Percentiles rank a stretch among this genome's conserved stretches.
phyloP scores from a whole-genome alignment of 352 stramenopile genomes.

The Aphanomyces stellatus region DNA sequence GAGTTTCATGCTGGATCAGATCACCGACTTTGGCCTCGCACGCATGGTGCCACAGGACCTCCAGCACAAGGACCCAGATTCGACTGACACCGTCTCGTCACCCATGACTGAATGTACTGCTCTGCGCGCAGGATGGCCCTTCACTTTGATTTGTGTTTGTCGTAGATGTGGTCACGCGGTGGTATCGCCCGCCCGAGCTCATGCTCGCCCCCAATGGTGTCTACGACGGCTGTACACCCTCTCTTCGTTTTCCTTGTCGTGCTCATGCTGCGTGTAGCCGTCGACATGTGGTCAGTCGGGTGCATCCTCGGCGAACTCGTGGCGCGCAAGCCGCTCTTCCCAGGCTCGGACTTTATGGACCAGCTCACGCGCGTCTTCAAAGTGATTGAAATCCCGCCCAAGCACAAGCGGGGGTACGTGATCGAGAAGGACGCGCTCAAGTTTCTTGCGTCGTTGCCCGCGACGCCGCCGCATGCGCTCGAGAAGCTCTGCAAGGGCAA shows the following conservation, averaged over 20 bases:
- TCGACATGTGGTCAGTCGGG: slow-evolving; percentile 82
- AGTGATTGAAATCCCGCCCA: slow-evolving; percentile 56
- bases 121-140: neutral
- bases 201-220: slow-evolving; percentile 87
- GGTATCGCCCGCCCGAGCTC: slow-evolving; percentile 88
- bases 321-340: slow-evolving; percentile 65
- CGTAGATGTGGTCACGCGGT: slow-evolving; percentile 80
- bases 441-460: slow-evolving; percentile 65
- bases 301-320: slow-evolving; percentile 92
- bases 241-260: neutral
- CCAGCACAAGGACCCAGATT: slow-evolving; percentile 21
- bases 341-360: slow-evolving; percentile 78
- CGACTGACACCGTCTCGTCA: slow-evolving; percentile 29
- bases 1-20: slow-evolving; percentile 29
- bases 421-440: slow-evolving; percentile 81
- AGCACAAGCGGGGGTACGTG: slow-evolving; percentile 51
- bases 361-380: slow-evolving; percentile 77
- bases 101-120: slow-evolving; percentile 65
- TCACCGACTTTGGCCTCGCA: slow-evolving; percentile 92
- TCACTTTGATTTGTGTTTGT: too few relatives aligned
- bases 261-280: slow-evolving; percentile 23
- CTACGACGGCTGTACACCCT: slow-evolving; percentile 49
- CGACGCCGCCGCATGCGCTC: slow-evolving; percentile 40
- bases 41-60: slow-evolving; percentile 66
- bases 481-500: slow-evolving; percentile 45